phyloP scores from a whole-genome alignment of 257 asterid genomes.

The Avicennia marina region DNA sequence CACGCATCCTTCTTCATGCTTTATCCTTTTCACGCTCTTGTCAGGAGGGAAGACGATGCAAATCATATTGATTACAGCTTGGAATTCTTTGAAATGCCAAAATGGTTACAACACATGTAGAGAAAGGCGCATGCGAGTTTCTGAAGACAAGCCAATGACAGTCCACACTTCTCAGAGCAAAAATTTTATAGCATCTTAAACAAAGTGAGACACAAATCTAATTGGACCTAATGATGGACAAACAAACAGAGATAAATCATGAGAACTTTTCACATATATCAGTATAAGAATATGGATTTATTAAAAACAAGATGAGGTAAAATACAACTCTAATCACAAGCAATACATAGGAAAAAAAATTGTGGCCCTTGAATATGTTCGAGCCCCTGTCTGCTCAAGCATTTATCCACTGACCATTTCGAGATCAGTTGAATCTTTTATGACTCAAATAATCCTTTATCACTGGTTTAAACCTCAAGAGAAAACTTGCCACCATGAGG shows the following conservation, averaged over 20 bases:
- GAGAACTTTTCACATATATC: neutral
- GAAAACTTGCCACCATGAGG: too few relatives aligned
- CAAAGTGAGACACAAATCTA: neutral
- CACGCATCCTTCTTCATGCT: too few relatives aligned
- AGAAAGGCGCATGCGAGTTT: too few relatives aligned
- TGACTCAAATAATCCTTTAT: too few relatives aligned
- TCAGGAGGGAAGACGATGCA: neutral
- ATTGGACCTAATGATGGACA: neutral
- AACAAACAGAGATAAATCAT: neutral
- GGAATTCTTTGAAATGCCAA: too few relatives aligned
- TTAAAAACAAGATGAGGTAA: neutral
- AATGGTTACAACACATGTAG: too few relatives aligned
- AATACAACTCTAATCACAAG: neutral
- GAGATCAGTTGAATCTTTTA: too few relatives aligned
- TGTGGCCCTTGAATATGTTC: neutral
- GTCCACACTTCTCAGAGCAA: neutral
- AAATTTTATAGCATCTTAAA: too few relatives aligned
- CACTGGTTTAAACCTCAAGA: too few relatives aligned
- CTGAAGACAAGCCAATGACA: neutral
- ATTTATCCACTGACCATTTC: too few relatives aligned
- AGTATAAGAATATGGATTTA: neutral
- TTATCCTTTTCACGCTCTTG: too few relatives aligned
- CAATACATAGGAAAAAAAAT: neutral
- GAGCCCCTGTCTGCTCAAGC: slow-evolving; percentile 19
- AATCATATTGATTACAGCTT: too few relatives aligned